phyloP scores from a whole-genome alignment of 192 early-diverging fungal genomes.

The Coemansia sp. region DNA sequence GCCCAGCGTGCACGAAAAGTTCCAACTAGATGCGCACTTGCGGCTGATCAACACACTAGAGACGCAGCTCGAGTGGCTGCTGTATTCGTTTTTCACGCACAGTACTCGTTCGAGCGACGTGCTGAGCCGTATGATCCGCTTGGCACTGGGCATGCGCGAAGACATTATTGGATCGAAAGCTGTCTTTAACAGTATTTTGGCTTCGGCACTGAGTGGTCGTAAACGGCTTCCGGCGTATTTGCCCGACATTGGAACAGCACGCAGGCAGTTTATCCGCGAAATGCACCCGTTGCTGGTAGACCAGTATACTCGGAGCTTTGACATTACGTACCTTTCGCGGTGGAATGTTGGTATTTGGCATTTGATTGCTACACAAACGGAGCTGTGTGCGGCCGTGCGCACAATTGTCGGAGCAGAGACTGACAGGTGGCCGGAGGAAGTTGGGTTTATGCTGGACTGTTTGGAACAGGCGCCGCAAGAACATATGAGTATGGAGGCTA shows the following conservation, averaged over 20 bases:
- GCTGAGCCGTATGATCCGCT: constrained; percentile 26
- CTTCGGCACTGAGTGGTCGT: constrained; percentile 16
- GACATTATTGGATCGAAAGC: constrained; percentile 44
- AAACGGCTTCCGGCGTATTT: constrained; percentile 34
- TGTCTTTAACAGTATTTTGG: constrained; percentile 33
- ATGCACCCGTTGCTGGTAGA: constrained; percentile 26
- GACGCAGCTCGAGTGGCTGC: constrained; percentile 45
- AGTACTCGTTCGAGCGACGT: background rate
- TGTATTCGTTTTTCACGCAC: constrained; percentile 46
- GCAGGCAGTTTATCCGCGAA: constrained; percentile 21
- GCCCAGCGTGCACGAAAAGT: constrained; percentile 44
- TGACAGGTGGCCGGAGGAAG: constrained; percentile 42
- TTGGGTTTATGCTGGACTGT: constrained; percentile 39
- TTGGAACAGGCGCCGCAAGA: constrained; percentile 23
- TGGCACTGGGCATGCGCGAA: constrained; percentile 35
- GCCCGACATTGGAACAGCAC: constrained; percentile 37
- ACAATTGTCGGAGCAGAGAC: constrained; percentile 43
- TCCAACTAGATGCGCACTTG: constrained; percentile 26
- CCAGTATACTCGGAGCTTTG: constrained; percentile 28
- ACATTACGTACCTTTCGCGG: constrained; percentile 35
- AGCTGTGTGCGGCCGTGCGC: constrained; percentile 27
- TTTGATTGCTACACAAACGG: constrained; percentile 33
- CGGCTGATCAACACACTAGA: constrained; percentile 38
- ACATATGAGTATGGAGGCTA: too few species aligned
- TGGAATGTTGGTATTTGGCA: constrained; percentile 47